These are phyloP conservation scores for Alternaria sp. DNA, from an alignment of 2,329 filamentous ascomycete genomes.

Conservation along the genomic window DNA sequence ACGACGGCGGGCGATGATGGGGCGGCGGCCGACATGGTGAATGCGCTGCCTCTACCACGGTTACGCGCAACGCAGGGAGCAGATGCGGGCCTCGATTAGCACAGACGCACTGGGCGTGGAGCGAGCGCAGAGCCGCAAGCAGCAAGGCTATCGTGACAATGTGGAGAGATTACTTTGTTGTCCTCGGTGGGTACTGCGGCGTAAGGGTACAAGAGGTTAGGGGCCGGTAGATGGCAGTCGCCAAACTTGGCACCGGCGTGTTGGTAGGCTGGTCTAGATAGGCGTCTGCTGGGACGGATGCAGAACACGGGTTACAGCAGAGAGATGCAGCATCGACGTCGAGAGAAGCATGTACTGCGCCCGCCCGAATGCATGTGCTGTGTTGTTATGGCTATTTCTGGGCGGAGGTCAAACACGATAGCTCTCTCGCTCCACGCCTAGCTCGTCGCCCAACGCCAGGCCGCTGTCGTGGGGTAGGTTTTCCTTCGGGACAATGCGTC, in stretches of 20 bases:
- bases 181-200: slow-evolving; percentile 6
- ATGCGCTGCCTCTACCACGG: slow-evolving; percentile 17
- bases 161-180: slow-evolving; percentile 15
- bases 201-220: slow-evolving; percentile 14
- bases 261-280: slow-evolving; percentile 4
- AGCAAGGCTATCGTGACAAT: slow-evolving; percentile 17
- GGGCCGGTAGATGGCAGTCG: slow-evolving; percentile 18
- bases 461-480: slow-evolving; percentile 12
- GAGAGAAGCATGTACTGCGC: not conserved
- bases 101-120: slow-evolving; percentile 25
- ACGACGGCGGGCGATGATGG: slow-evolving; percentile 54
- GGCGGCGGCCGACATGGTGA: slow-evolving; percentile 45
- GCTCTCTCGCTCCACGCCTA: slow-evolving; percentile 13
- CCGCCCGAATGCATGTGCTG: not conserved
- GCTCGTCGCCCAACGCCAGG: slow-evolving; percentile 7
- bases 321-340: slow-evolving; percentile 2
- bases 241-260: slow-evolving; percentile 17
- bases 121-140: slow-evolving; percentile 15
- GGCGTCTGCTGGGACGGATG: slow-evolving; percentile 7
- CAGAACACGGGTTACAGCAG: slow-evolving; percentile 16
- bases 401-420: slow-evolving; percentile 4
- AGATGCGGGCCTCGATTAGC: slow-evolving; percentile 20
- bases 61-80: slow-evolving; percentile 30
- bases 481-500: not conserved
- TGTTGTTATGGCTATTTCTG: not conserved